Base-by-base conservation (phyloP, 805 yeast species). In the Wickerhamiella azyma region DNA sequence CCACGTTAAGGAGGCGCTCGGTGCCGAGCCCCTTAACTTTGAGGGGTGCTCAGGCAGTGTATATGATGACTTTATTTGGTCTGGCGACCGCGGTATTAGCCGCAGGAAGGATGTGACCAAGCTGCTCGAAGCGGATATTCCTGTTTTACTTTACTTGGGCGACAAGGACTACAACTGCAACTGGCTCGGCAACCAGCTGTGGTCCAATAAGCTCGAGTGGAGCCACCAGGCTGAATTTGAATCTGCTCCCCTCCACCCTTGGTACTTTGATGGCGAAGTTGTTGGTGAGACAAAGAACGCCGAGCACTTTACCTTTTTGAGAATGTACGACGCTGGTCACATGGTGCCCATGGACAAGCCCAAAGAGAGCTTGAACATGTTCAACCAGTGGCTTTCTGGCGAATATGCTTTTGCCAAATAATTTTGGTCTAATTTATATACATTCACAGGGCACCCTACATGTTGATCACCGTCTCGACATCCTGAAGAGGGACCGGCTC, bases 291-390 rank as follows among this genome's bases (percentile, higher is more conserved):
- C 79, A 26, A 85, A 85, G 68, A 80, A 76, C 58, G 73, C 69
- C 53, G 79, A 79, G 41, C 70, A 74, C 49, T 77, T 88, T 55
- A 82, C 94, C 3, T 89, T 81, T 68, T 70, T 85, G 62, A 75
- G 95, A 62, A 76, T 88, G 9, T 88, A 70, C 57, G 89, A 77
- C 52, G 96, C 94, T 44, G 96, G 96, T 24, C 96, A 89, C 66
- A 86, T 88, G 96, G 95, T 85, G 51, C 96, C 96, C 14, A 80
- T 67, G 58, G 88, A 88, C 65, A 89, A 82, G 67, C 94, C 96
- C 16, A 77, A 74, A 56, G 71, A 72, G 57, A 67, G 94, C 2
- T 69, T 81, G 52, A 85, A 76, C 47, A 79, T 88, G 86, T 74
- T 88, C 52, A 82, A 85, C 68, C 73, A 81, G 61, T 89, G 96